Evolutionary conservation across 768 basidiomycete genomes (phyloP).

Genomic region (Crepidotus variabilis): DNA sequence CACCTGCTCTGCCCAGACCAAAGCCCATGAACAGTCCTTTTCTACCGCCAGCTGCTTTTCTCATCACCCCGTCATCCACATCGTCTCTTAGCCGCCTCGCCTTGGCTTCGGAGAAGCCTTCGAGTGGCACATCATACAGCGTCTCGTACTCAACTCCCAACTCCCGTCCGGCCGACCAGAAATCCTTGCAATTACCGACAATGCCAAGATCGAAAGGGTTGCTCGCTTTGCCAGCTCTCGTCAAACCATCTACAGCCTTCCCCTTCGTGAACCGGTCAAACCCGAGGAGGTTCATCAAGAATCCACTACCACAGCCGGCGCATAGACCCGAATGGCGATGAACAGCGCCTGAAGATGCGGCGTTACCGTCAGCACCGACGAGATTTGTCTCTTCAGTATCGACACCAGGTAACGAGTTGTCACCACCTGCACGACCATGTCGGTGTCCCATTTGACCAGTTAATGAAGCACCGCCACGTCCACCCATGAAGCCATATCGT

Average conservation of each 20-base stretch:
- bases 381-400: slow-evolving; percentile 27
- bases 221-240: slow-evolving; percentile 65
- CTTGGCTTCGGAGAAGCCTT: slow-evolving; percentile 80
- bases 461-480: slow-evolving; percentile 68
- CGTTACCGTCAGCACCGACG: slow-evolving; percentile 21
- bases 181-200: slow-evolving; percentile 82
- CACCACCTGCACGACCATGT: slow-evolving; percentile 47
- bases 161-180: slow-evolving; percentile 86
- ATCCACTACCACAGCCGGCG: slow-evolving; percentile 49
- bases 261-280: slow-evolving; percentile 94
- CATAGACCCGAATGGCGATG: slow-evolving; percentile 45
- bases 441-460: slow-evolving; percentile 76
- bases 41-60: slow-evolving; percentile 25
- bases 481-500: slow-evolving; percentile 96
- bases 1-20: slow-evolving; percentile 41
- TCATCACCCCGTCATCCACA: slow-evolving; percentile 41
- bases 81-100: slow-evolving; percentile 55
- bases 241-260: slow-evolving; percentile 82
- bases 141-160: slow-evolving; percentile 88
- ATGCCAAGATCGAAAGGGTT: slow-evolving; percentile 93
- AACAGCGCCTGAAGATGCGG: slow-evolving; percentile 27
- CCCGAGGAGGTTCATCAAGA: slow-evolving; percentile 88
- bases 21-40: slow-evolving; percentile 57
- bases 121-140: slow-evolving; percentile 84
- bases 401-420: slow-evolving; percentile 32